Evolutionary conservation across 441 rosid genomes (phyloP).

Genomic region (Arabidopsis lyrata): DNA sequence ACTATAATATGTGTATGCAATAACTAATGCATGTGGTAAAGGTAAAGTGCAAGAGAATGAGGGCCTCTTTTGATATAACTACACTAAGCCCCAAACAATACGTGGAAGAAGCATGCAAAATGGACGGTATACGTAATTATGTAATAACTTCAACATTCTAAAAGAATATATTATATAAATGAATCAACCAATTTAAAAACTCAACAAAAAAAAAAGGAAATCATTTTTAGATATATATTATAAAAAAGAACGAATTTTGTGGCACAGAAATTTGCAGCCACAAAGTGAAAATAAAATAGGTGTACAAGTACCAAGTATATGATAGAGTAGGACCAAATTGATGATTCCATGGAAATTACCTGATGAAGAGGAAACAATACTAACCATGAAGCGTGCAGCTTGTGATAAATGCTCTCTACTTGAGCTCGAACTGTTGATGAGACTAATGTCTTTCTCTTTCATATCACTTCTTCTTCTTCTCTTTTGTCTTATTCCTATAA

Average conservation of each 20-base stretch:
- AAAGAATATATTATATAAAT: not conserved
- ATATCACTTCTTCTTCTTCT: slow-evolving; percentile 23
- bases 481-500: slow-evolving; percentile 42
- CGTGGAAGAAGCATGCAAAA: not conserved
- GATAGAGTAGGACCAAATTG: slow-evolving; percentile 45
- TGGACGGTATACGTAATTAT: not conserved
- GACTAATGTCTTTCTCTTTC: slow-evolving; percentile 38
- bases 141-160: slow-evolving; percentile 10
- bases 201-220: not conserved
- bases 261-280: slow-evolving; percentile 34
- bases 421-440: slow-evolving; percentile 30
- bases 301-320: slow-evolving; percentile 46
- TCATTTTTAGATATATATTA: not conserved
- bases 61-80: slow-evolving; percentile 18
- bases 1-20: not conserved
- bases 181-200: too few species aligned
- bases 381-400: slow-evolving; percentile 45
- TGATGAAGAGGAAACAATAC: slow-evolving; percentile 42
- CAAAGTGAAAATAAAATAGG: slow-evolving; percentile 20
- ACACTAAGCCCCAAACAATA: slow-evolving; percentile 3
- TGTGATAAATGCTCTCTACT: slow-evolving; percentile 44
- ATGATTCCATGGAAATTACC: slow-evolving; percentile 33
- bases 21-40: not conserved
- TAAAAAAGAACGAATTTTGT: slow-evolving; percentile 5
- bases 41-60: not conserved